A percentile compares a stretch with the other conserved stretches of the same genome.
Conservation (phyloP, 106 monocot genomes). For the Phalaenopsis equestris region DNA sequence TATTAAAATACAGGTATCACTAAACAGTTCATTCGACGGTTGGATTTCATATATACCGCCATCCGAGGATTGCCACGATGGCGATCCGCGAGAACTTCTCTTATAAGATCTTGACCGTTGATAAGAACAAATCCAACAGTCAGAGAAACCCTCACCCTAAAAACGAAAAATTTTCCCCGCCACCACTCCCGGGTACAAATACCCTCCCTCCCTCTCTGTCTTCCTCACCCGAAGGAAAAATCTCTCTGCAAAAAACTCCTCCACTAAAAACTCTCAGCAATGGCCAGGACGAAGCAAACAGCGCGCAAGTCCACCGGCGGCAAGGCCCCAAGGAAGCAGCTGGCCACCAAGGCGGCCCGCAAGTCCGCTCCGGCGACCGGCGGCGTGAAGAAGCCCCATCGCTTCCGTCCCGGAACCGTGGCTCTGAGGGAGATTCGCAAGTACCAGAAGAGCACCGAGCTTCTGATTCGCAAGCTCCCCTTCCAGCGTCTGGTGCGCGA, state of each 20-base stretch:
- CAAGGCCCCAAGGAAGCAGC: conserved; percentile 15
- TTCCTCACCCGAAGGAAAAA: not conserved
- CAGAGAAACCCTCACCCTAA: not conserved
- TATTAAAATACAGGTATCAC: too few species aligned
- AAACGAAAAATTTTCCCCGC: not conserved
- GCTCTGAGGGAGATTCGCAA: conserved; percentile 14
- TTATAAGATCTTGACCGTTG: not conserved
- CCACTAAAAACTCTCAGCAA: not conserved
- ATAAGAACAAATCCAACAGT: not conserved
- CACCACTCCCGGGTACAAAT: not conserved
- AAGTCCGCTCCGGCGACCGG: conserved; percentile 14
- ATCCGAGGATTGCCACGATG: too few species aligned
- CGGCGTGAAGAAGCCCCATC: conserved; percentile 15
- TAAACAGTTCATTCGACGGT: too few species aligned
- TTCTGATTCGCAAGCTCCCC: conserved; percentile 16
- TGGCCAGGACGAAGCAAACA: conserved; percentile 14
- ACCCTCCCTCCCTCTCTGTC: not conserved
- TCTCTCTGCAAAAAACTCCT: not conserved
- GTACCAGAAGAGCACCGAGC: conserved; percentile 21
- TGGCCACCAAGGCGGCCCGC: conserved; percentile 13
- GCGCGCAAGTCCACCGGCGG: conserved; percentile 16
- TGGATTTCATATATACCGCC: too few species aligned
- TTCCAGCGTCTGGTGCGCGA: conserved; percentile 32
- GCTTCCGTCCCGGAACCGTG: conserved; percentile 14
- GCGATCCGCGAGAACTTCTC: too few species aligned